Percentiles rank a stretch among this genome's conserved stretches.
Evolutionary conservation across 441 rosid genomes (phyloP).

Genomic region (Aleurites moluccanus): DNA sequence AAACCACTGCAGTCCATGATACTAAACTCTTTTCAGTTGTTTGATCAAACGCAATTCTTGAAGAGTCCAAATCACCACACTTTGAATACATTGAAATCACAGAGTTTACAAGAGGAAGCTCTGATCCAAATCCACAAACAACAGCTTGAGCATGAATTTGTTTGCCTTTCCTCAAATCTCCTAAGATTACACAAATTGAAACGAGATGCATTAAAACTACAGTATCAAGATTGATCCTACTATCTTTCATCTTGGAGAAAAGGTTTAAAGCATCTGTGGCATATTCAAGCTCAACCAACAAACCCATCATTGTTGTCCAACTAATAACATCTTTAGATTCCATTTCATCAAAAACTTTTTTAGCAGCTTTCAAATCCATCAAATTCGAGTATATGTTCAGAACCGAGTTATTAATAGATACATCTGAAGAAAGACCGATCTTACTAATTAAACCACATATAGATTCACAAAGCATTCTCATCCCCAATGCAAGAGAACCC

Average conservation of each 20-base stretch:
- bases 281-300: conserved; percentile 33
- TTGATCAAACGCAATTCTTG: conserved; percentile 35
- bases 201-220: conserved; percentile 36
- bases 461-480: conserved; percentile 30
- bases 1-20: conserved; percentile 50
- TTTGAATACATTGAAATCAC: conserved; percentile 47
- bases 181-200: conserved; percentile 36
- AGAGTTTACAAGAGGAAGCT: conserved; percentile 38
- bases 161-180: conserved; percentile 42
- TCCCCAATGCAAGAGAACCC: conserved; percentile 32
- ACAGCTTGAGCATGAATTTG: conserved; percentile 42
- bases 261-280: conserved; percentile 32
- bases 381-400: conserved; percentile 41
- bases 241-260: conserved; percentile 30
- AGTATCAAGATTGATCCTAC: conserved; percentile 26
- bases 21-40: conserved; percentile 34
- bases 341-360: conserved; percentile 30
- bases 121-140: conserved; percentile 29
- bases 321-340: conserved; percentile 40
- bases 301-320: conserved; percentile 44
- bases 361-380: conserved; percentile 35
- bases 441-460: conserved; percentile 35
- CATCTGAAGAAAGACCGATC: conserved; percentile 31
- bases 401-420: conserved; percentile 35
- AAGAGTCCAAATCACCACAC: conserved; percentile 40